phyloP scores from a whole-genome alignment of 169 alveolate species.

The Blepharisma undulans region DNA sequence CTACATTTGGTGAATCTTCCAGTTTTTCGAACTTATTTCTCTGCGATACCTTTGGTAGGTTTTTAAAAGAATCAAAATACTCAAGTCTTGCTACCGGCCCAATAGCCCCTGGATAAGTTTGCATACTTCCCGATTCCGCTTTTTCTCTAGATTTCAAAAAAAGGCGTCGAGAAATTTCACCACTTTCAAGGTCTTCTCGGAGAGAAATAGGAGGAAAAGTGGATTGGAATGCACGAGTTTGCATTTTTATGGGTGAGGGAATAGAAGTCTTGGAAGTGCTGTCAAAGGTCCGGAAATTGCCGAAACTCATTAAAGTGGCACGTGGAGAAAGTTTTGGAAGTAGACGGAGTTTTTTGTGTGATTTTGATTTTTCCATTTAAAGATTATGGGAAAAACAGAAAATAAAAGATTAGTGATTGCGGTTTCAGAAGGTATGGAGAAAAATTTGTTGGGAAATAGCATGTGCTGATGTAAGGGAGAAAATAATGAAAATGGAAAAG shows the following conservation, averaged over 20 bases:
- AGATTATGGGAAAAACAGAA: background rate
- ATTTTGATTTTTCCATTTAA: background rate
- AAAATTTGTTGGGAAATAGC: background rate
- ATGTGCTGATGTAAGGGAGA: too few species aligned
- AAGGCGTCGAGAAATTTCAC: background rate
- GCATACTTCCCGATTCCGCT: background rate
- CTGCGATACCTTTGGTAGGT: background rate
- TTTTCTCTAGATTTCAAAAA: background rate
- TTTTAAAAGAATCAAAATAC: background rate
- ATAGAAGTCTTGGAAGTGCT: background rate
- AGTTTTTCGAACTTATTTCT: conserved; percentile 13
- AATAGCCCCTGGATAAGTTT: background rate
- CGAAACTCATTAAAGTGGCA: background rate
- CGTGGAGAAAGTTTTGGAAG: background rate
- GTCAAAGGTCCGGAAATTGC: background rate
- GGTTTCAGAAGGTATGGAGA: background rate
- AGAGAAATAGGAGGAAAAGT: background rate
- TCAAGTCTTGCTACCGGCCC: conserved; percentile 21
- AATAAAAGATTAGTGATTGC: background rate
- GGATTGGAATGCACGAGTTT: background rate
- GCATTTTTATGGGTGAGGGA: background rate
- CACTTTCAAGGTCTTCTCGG: background rate
- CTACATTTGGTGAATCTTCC: conserved; percentile 23
- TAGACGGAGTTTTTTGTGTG: background rate
- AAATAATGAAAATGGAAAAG: too few species aligned